Conservation (phyloP, 108 stramenopile genomes). For the Nannochloropsis gaditana region DNA sequence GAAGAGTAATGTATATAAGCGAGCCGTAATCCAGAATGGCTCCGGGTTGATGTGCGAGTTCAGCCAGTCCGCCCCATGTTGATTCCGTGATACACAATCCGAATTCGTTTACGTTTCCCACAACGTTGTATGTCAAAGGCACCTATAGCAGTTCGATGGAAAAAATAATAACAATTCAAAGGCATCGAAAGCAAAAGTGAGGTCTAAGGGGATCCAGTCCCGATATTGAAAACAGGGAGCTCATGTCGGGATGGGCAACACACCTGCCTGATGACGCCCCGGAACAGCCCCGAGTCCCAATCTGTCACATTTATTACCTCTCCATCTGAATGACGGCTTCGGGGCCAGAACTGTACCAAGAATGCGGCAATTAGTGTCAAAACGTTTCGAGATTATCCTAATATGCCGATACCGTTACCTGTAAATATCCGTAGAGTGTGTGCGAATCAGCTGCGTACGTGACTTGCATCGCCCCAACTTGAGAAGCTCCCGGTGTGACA, state of each 20-base stretch:
- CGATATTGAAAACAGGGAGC: neutral
- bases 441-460: constrained; percentile 62
- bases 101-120: constrained; percentile 65
- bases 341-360: constrained; percentile 60
- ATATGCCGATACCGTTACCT: neutral
- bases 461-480: constrained; percentile 56
- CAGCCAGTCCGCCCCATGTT: constrained; percentile 64
- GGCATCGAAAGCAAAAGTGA: neutral
- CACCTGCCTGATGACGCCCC: constrained; percentile 61
- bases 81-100: constrained; percentile 69
- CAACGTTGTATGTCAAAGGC: constrained; percentile 62
- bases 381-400: neutral
- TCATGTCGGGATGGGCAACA: neutral
- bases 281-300: constrained; percentile 63
- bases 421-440: neutral
- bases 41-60: constrained; percentile 48
- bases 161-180: no score
- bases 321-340: constrained; percentile 24
- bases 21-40: constrained; percentile 66
- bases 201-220: neutral
- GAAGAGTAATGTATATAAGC: constrained; percentile 67
- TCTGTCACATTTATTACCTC: constrained; percentile 54
- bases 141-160: neutral
- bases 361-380: neutral
- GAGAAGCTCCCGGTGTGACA: constrained; percentile 62